Evolutionary conservation across 2,329 filamentous ascomycete genomes (phyloP).

Genomic region (Exophiala alcalophila): DNA sequence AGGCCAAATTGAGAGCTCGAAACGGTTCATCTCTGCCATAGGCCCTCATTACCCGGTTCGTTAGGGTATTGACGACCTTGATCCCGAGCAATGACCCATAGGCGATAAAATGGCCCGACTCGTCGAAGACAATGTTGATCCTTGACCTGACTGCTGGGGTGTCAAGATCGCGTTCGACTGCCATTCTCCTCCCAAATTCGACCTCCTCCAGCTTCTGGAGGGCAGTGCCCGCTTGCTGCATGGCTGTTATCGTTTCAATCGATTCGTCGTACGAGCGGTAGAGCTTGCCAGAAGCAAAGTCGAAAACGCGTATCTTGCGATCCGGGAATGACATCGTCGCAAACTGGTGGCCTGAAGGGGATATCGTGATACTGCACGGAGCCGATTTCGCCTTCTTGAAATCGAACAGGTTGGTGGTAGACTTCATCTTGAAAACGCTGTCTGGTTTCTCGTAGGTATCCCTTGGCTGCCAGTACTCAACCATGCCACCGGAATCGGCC

Average conservation of each 20-base stretch:
- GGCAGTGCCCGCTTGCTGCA: slow-evolving; percentile 91
- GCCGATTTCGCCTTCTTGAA: slow-evolving; percentile 94
- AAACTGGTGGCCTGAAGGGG: slow-evolving; percentile 80
- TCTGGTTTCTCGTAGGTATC: slow-evolving; percentile 84
- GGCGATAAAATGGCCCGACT: slow-evolving; percentile 90
- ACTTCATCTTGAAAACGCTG: slow-evolving; percentile 89
- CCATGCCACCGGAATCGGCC: slow-evolving; percentile 83
- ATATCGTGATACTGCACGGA: slow-evolving; percentile 77
- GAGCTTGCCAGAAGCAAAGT: slow-evolving; percentile 84
- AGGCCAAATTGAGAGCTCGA: slow-evolving; percentile 72
- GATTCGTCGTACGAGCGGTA: slow-evolving; percentile 95
- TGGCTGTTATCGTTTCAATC: slow-evolving; percentile 79
- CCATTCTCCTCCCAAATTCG: slow-evolving; percentile 85
- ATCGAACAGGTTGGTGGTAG: slow-evolving; percentile 88
- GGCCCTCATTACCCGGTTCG: slow-evolving; percentile 85
- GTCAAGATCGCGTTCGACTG: slow-evolving; percentile 82
- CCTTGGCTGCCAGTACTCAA: slow-evolving; percentile 88
- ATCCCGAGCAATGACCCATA: slow-evolving; percentile 90
- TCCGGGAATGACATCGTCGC: slow-evolving; percentile 89
- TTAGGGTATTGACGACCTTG: slow-evolving; percentile 94
- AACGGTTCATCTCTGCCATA: slow-evolving; percentile 90
- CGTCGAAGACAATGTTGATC: slow-evolving; percentile 88
- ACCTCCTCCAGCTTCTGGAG: slow-evolving; percentile 79
- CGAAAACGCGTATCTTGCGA: slow-evolving; percentile 87
- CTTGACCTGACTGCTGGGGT: slow-evolving; percentile 64